phyloP scores from a whole-genome alignment of 2,329 filamentous ascomycete species.

The Fusarium begoniae region DNA sequence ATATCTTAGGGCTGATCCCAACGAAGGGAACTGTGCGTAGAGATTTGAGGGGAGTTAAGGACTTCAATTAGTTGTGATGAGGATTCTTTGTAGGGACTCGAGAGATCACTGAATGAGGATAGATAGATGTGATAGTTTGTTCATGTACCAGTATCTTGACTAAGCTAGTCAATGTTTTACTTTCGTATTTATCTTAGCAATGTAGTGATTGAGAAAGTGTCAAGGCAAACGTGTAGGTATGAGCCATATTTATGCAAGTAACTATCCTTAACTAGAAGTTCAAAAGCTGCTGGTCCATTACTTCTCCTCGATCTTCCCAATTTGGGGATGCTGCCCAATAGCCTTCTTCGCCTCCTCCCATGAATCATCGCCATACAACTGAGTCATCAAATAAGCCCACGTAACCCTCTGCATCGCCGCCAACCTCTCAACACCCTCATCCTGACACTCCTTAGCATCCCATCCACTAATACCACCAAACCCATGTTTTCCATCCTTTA shows the following conservation, averaged over 20 bases:
- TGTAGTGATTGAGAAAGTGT: too few species aligned
- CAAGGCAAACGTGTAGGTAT: not conserved
- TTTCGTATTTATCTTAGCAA: not conserved
- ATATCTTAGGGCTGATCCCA: not conserved
- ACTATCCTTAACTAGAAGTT: not conserved
- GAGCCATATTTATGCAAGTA: too few species aligned
- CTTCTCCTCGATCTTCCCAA: conserved; percentile 37
- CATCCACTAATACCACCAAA: conserved; percentile 42
- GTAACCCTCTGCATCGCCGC: conserved; percentile 36
- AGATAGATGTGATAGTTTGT: not conserved
- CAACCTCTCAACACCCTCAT: conserved; percentile 39
- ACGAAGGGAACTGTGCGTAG: not conserved
- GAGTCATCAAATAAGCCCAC: conserved; percentile 38
- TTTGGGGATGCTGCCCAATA: conserved; percentile 10
- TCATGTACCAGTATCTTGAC: not conserved
- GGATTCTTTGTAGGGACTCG: accelerated
- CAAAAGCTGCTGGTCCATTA: not conserved
- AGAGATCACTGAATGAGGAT: too few species aligned
- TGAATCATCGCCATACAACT: conserved; percentile 28
- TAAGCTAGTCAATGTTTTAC: not conserved
- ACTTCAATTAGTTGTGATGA: accelerated
- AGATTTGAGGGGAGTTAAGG: accelerated
- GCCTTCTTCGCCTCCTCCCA: conserved; percentile 34
- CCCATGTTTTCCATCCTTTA: conserved; percentile 38
- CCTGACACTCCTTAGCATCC: conserved; percentile 39